A percentile compares a stretch with the other conserved stretches of the same genome.
Conservation (phyloP, 768 basidiomycete genomes). For the Trametes elegans region DNA sequence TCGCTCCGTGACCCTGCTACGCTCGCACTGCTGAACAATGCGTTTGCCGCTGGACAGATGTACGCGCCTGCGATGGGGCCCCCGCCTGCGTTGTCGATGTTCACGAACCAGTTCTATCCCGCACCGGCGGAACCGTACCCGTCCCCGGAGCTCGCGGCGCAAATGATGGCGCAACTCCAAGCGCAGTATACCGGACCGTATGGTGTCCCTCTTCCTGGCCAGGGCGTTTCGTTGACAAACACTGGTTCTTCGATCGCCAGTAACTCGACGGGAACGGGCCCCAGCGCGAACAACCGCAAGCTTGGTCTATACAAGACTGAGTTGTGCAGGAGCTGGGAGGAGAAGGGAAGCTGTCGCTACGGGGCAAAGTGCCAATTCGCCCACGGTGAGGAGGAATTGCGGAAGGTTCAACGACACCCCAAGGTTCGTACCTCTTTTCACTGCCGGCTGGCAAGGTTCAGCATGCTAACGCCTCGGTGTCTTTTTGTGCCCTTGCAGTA, state of each 20-base stretch:
- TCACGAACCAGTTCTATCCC: constrained; percentile 66
- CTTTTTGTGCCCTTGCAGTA: constrained; percentile 47
- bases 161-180: constrained; percentile 63
- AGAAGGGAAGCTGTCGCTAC: constrained; percentile 85
- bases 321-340: constrained; percentile 88
- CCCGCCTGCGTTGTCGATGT: constrained; percentile 56
- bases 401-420: constrained; percentile 82
- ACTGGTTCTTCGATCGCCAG: constrained; percentile 31
- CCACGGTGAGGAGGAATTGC: constrained; percentile 86
- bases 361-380: constrained; percentile 91
- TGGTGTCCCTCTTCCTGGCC: constrained; percentile 25
- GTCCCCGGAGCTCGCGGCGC: constrained; percentile 49
- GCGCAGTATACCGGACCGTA: constrained; percentile 55
- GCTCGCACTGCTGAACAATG: constrained; percentile 58
- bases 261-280: constrained; percentile 50
- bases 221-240: constrained; percentile 14
- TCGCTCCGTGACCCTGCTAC: constrained; percentile 68
- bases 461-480: constrained; percentile 20
- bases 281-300: constrained; percentile 90
- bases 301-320: constrained; percentile 90
- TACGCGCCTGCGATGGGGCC: constrained; percentile 49
- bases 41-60: constrained; percentile 52
- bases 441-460: neutral
- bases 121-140: constrained; percentile 55
- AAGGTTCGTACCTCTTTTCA: constrained; percentile 52